Evolutionary conservation across 2,329 filamentous ascomycete genomes (phyloP), one percentile per base, ranked within the genome.

Genomic region (Talaromyces sp.): DNA sequence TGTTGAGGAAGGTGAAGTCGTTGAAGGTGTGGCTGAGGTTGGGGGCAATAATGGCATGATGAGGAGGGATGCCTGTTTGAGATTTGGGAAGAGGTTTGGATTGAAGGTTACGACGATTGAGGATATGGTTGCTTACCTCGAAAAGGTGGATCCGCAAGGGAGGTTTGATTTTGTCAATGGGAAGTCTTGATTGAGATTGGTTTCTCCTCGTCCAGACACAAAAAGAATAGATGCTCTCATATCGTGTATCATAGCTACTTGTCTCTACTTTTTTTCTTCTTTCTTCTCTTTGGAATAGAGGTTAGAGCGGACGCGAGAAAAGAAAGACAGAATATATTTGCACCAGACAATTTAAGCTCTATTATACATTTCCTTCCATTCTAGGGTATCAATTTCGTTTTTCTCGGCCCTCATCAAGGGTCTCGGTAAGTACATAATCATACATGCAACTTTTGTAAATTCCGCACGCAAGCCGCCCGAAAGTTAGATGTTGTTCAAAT

Each of bases 61-160:
- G 85, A 79, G 91, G 65, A 85, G 91, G 63, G 91, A 96, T 77
- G 89, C 84, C 37, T 97, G 92, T 76, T 79, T 99, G 69, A 83
- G 80, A 53, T 99, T 99, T 81, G 94, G 91, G 28, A 85, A 85
- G 74, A 86, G 82, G 75, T 97, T 89, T 86, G 91, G 91, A 4
- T 79, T 99, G 65, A 94, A 89, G 79, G 91, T 96, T 60, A 96
- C 92, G 76, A 97, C 94, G 31, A 97, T 99, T 76, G 91, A 93
- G 71, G 91, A 93, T 75, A 75, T 99, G 75, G 87, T 93, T 28
- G 80, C 78, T 58, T 89, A 95, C 72, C 77, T 96, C 59, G 88
- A 94, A 73, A 86, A 85, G 78, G 86, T 80, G 39, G 87, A 92
- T 61, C 63, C 53, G n/a, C 28, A 41, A 1, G 51, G 53, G 33